These are phyloP conservation scores for Fomes fomentarius DNA, from an alignment of 1,284 basidiomycete species.

Conservation along the genomic window DNA sequence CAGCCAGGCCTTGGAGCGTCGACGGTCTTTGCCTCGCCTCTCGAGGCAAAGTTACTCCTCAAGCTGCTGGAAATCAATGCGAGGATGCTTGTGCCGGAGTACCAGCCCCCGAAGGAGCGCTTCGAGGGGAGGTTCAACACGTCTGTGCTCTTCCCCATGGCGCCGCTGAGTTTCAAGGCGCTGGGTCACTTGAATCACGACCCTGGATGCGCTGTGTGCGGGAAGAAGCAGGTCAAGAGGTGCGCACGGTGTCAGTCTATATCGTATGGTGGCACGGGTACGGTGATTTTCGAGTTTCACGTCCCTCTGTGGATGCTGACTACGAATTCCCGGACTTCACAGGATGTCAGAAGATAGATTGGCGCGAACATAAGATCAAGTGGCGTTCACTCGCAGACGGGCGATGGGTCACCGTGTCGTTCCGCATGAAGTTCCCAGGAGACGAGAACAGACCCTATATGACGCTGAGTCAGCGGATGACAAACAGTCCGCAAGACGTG, in stretches of 20 bases:
- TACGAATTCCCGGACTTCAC: too few relatives aligned
- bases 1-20: not conserved
- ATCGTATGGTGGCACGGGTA: conserved; percentile 41
- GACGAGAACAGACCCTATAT: too few relatives aligned
- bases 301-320: too few relatives aligned
- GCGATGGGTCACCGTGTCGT: conserved; percentile 39
- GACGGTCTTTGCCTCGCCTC: conserved; percentile 29
- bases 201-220: conserved; percentile 43
- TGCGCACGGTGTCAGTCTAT: conserved; percentile 42
- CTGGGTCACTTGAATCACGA: conserved; percentile 39
- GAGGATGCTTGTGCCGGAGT: conserved; percentile 35
- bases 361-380: conserved; percentile 41
- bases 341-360: conserved; percentile 46
- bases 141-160: conserved; percentile 32
- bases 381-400: conserved; percentile 45
- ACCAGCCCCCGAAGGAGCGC: conserved; percentile 22
- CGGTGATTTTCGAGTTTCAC: not conserved
- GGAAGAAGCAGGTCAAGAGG: conserved; percentile 34
- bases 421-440: conserved; percentile 23
- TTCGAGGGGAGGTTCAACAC: conserved; percentile 32
- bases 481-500: not conserved
- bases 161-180: conserved; percentile 39
- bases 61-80: conserved; percentile 40
- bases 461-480: conserved; percentile 17
- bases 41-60: conserved; percentile 38